Evolutionary conservation across 164 flowering plant genomes (phyloP), one percentile per base, ranked within the genome.

Genomic region (Macadamia integrifolia): DNA sequence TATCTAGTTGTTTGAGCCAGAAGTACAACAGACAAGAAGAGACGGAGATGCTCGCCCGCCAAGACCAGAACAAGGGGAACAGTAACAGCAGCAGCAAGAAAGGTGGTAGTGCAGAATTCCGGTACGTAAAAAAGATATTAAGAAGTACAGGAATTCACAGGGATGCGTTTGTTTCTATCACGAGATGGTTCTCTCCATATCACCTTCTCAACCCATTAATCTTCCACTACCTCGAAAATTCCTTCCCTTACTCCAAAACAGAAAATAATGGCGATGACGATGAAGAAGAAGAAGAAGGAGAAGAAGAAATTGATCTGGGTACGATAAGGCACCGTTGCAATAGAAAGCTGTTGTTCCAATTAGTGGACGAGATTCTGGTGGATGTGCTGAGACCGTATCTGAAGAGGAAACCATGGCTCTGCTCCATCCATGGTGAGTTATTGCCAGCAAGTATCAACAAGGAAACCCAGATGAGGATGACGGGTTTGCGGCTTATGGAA

Each of bases 161-260:
- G 28, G 65, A 73, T 42, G 72, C 87, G 1, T 50, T 50, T 1
- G 67, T 82, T 11, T 79, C 87, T 30, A 64, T 72, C 68, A 62
- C 77, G 0, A 69, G 61, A 9, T 85, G 87, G 87, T 81, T 77
- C 78, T 85, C 88, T 49, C 83, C 88, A 0, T 78, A 88, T 3
- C 90, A 83, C 64, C 91, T 92, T 0, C 67, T 90, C 0, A 80
- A 89, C 69, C 92, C 92, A 1, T 77, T 86, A 9, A 75, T 88
- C 66, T 89, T 88, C 62, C 63, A 78, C 73, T 59, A 67, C 61
- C 79, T 90, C 14, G 88, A 89, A 69, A 64, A 62, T 49, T 66
- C 74, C 61, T 66, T 61, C 56, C 57, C 35, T 14, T 3, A 67
- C 5, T 3, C 30, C 11, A 14, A 23, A 23, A 23, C 23, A 23